Percentiles rank a stretch among this genome's conserved stretches.
Conservation (phyloP, 495 filamentous ascomycete species). For the Penicillium cataractarum region DNA sequence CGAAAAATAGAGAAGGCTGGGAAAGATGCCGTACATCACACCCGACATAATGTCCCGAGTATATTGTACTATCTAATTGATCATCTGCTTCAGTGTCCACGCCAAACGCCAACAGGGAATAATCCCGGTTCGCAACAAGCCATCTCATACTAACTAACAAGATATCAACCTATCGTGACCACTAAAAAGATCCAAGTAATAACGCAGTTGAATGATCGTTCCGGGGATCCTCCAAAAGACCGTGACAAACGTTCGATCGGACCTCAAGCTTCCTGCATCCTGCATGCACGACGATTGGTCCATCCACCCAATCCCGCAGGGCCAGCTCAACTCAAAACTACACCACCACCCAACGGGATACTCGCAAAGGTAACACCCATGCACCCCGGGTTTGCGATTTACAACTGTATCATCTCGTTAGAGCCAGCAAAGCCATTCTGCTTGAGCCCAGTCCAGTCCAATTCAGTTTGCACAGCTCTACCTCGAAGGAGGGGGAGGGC, state of each 20-base stretch:
- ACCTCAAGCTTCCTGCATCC: background rate
- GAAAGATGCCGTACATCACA: background rate
- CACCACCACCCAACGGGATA: background rate
- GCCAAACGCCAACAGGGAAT: conserved; percentile 14
- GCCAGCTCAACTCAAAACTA: conserved; percentile 7
- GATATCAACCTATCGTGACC: background rate
- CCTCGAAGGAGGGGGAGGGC: background rate
- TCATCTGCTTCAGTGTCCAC: background rate
- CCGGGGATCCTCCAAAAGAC: background rate
- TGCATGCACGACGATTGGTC: conserved; percentile 3
- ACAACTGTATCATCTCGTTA: background rate
- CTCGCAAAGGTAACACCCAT: background rate
- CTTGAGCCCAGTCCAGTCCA: background rate
- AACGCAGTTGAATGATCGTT: background rate
- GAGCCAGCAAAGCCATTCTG: background rate
- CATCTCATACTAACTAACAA: background rate
- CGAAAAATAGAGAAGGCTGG: background rate
- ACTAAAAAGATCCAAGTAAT: background rate
- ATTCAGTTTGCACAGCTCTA: background rate
- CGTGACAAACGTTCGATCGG: conserved; percentile 4
- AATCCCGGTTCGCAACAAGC: conserved; percentile 7
- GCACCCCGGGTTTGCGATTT: background rate
- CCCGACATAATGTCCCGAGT: background rate
- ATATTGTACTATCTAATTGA: background rate
- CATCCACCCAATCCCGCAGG: background rate